Conservation (phyloP, 106 monocot genomes). For the Xerophyta viscosa region DNA sequence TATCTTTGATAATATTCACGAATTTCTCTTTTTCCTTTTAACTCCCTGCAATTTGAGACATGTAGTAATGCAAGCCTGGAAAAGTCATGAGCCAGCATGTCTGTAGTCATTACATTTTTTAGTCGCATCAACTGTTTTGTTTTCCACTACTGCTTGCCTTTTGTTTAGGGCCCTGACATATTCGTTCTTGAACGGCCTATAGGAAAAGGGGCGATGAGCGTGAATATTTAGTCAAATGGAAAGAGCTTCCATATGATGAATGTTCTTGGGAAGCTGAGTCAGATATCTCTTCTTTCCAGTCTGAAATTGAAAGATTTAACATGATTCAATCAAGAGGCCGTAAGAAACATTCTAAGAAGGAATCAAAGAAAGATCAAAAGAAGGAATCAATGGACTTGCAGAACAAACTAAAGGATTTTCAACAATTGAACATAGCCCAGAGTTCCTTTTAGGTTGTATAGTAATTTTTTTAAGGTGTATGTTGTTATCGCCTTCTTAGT, state of each 20-base stretch:
- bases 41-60: too few relatives aligned
- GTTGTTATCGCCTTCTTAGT: too few relatives aligned
- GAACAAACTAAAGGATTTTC: conserved; percentile 49
- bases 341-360: conserved; percentile 40
- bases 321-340: conserved; percentile 43
- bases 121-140: too few relatives aligned
- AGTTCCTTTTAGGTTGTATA: conserved; percentile 80
- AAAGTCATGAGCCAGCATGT: too few relatives aligned
- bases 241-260: conserved; percentile 90
- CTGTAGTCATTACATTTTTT: too few relatives aligned
- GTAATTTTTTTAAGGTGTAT: background rate
- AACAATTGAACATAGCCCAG: conserved; percentile 55
- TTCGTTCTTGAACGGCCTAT: too few relatives aligned
- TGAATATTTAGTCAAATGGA: conserved; percentile 97
- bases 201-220: conserved; percentile 66
- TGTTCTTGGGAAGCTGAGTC: conserved; percentile 83
- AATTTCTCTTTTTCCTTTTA: too few relatives aligned
- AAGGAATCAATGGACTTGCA: too few relatives aligned
- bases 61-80: too few relatives aligned
- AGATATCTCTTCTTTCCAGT: conserved; percentile 77
- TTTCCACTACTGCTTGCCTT: too few relatives aligned
- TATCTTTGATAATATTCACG: too few relatives aligned
- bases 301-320: conserved; percentile 77
- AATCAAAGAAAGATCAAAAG: conserved; percentile 37
- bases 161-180: too few relatives aligned